phyloP scores from a whole-genome alignment of 78 protist genomes.

The Dictyostelium citrinum region DNA sequence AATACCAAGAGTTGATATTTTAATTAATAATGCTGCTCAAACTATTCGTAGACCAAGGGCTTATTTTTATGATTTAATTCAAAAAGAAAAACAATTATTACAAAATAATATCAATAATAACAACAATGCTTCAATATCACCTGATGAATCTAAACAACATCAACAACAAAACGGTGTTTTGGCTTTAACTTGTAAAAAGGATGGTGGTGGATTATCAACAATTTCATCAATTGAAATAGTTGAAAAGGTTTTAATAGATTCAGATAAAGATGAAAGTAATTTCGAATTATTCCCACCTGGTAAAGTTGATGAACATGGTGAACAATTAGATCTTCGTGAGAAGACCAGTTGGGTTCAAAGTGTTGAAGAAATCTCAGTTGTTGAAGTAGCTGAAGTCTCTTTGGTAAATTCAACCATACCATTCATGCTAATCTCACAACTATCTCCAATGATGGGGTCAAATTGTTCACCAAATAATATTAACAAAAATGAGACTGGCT shows the following conservation, averaged over 20 bases:
- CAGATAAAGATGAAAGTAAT: not conserved
- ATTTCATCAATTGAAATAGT: not conserved
- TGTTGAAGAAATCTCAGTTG: constrained; percentile 77
- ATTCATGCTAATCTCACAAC: constrained; percentile 45
- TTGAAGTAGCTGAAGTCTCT: constrained; percentile 76
- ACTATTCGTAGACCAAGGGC: constrained; percentile 79
- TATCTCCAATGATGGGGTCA: constrained; percentile 46
- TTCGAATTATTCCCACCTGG: not conserved
- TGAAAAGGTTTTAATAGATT: not conserved
- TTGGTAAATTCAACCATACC: constrained; percentile 87
- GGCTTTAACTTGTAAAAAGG: not conserved
- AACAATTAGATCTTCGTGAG: constrained; percentile 82
- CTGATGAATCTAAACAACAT: not conserved
- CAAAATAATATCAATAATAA: not conserved
- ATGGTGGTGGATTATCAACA: not conserved
- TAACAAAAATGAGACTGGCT: not conserved
- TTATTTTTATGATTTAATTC: not conserved
- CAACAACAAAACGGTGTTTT: not conserved
- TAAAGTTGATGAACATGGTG: constrained; percentile 64
- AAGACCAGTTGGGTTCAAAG: constrained; percentile 40
- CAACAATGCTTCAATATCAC: not conserved
- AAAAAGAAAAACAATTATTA: not conserved
- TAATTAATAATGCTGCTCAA: constrained; percentile 89
- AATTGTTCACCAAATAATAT: not conserved
- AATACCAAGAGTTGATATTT: constrained; percentile 72